Percentiles rank a stretch among this genome's conserved stretches.
These are phyloP conservation scores for Crithidia mellificae DNA, from an alignment of 208 protist genomes.

Conservation along the genomic window DNA sequence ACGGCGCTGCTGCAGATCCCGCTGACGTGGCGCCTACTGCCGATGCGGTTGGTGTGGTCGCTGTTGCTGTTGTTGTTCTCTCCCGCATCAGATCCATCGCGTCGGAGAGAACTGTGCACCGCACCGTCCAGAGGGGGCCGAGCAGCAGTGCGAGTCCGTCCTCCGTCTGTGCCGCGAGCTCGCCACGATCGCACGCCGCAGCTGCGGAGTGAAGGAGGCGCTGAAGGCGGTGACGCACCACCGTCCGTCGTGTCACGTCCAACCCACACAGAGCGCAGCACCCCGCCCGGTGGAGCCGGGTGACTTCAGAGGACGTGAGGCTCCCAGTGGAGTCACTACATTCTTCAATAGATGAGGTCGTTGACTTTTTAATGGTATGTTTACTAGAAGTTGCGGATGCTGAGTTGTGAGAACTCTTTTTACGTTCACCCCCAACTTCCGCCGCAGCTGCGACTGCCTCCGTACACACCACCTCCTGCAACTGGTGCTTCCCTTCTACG, in stretches of 20 bases:
- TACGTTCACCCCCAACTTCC: too few species aligned
- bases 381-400: too few species aligned
- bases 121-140: constrained; percentile 65
- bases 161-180: constrained; percentile 57
- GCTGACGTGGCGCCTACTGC: too few species aligned
- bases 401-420: too few species aligned
- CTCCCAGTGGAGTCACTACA: too few species aligned
- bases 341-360: too few species aligned
- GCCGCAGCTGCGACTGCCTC: background rate
- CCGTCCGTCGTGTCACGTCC: constrained; percentile 47
- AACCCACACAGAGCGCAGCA: constrained; percentile 69
- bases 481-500: background rate
- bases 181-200: constrained; percentile 42
- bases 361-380: too few species aligned
- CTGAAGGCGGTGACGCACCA: constrained; percentile 50
- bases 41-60: too few species aligned
- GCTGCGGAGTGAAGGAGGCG: constrained; percentile 42
- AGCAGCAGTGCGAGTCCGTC: constrained; percentile 46
- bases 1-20: background rate
- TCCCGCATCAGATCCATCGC: background rate
- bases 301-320: background rate
- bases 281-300: constrained; percentile 26
- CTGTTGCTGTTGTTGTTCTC: too few species aligned
- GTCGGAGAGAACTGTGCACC: constrained; percentile 3
- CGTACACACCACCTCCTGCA: background rate